Conservation (phyloP, 2,329 filamentous ascomycete species). For the Hypoxylon sp. region DNA sequence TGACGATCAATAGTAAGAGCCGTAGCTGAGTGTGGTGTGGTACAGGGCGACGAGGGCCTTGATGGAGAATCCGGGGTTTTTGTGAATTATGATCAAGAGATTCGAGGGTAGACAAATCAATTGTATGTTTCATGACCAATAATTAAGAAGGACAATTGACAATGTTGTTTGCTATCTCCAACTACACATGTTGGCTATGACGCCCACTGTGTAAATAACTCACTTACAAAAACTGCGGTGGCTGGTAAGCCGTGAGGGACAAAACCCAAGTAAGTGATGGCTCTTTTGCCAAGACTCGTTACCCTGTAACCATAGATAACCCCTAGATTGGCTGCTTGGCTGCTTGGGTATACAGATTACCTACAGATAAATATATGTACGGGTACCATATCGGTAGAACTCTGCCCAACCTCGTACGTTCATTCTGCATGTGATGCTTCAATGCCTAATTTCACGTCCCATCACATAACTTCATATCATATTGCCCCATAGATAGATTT, state of each 20-base stretch:
- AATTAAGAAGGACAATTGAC: background rate
- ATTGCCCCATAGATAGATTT: background rate
- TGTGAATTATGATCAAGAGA: constrained; percentile 1
- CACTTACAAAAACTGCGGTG: constrained; percentile 20
- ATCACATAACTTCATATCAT: background rate
- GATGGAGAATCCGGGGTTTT: constrained; percentile 1
- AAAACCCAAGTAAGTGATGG: background rate
- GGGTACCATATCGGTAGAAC: background rate
- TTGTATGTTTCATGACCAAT: constrained; percentile 2
- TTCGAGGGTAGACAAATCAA: background rate
- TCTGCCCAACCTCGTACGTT: constrained; percentile 22
- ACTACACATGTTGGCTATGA: background rate
- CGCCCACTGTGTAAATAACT: background rate
- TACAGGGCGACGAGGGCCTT: background rate
- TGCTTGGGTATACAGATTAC: no score
- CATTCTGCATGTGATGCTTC: constrained; percentile 16
- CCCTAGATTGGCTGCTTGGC: background rate
- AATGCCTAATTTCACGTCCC: constrained; percentile 4
- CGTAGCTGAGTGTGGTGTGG: background rate
- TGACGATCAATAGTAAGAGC: background rate
- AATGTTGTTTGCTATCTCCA: background rate
- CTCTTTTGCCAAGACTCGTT: constrained; percentile 23
- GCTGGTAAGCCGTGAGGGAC: constrained; percentile 21
- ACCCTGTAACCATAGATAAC: constrained; percentile 4
- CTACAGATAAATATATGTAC: no score